Evolutionary conservation across 257 asterid species (phyloP).

Genomic region (Capsicum chinense): DNA sequence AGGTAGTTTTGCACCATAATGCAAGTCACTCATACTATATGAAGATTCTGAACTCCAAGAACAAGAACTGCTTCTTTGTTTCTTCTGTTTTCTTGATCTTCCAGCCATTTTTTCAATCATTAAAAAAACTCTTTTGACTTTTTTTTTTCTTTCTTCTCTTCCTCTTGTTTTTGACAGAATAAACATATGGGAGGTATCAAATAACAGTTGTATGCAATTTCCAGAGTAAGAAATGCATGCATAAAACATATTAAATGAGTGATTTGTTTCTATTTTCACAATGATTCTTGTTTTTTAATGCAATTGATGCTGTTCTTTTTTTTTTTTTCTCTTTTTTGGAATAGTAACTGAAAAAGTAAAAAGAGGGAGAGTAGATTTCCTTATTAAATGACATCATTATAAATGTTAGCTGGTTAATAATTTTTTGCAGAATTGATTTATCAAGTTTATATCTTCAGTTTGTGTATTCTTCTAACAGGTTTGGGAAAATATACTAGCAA

Average conservation of each 20-base stretch:
- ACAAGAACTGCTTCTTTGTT: neutral
- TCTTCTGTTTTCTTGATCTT: constrained; percentile 28
- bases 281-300: constrained; percentile 11
- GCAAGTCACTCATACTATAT: neutral
- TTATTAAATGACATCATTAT: neutral
- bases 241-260: constrained; percentile 24
- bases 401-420: neutral
- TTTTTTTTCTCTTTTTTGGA: neutral
- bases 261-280: constrained; percentile 24
- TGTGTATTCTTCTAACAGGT: neutral
- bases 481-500: neutral
- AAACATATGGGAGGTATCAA: neutral
- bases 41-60: constrained; percentile 12
- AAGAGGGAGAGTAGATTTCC: neutral
- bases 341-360: neutral
- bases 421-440: neutral
- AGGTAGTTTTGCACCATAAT: neutral
- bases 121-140: neutral
- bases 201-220: constrained; percentile 20
- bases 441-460: neutral
- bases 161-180: neutral
- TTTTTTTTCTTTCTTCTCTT: neutral
- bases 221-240: constrained; percentile 26
- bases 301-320: neutral
- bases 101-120: constrained; percentile 15